Percentiles rank a stretch among this genome's conserved stretches.
Conservation (phyloP, 2,329 filamentous ascomycete species). For the Pseudogymnoascus sp. region DNA sequence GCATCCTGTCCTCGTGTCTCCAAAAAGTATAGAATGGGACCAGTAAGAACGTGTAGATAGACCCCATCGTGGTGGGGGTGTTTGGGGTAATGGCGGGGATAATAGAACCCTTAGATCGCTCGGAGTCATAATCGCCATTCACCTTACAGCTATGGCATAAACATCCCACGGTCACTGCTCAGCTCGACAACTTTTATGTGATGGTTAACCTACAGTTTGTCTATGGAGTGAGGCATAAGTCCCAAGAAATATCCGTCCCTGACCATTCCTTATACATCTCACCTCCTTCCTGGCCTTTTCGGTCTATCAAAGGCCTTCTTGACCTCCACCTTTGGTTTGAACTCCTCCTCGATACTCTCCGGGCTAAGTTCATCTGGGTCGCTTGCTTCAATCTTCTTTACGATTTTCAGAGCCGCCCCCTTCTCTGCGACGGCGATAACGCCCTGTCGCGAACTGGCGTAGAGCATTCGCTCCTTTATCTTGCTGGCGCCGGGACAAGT, state of each 20-base stretch:
- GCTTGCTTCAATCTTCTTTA: constrained; percentile 63
- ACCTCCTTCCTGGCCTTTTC: constrained; percentile 59
- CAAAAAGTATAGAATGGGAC: background rate
- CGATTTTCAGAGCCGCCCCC: constrained; percentile 57
- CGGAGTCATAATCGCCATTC: background rate
- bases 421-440: constrained; percentile 59
- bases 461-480: constrained; percentile 80
- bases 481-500: constrained; percentile 66
- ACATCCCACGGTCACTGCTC: background rate
- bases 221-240: background rate
- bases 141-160: background rate
- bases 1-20: background rate
- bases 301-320: constrained; percentile 68
- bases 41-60: background rate
- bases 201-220: background rate
- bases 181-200: background rate
- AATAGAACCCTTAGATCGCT: background rate
- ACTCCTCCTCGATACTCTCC: constrained; percentile 54
- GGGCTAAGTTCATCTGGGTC: constrained; percentile 65
- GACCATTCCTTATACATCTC: background rate
- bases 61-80: background rate
- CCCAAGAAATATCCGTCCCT: background rate
- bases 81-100: background rate
- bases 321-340: constrained; percentile 58
- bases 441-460: constrained; percentile 62